Evolutionary conservation across 495 filamentous ascomycete species (phyloP).

Genomic region (Penicillium ucsense): DNA sequence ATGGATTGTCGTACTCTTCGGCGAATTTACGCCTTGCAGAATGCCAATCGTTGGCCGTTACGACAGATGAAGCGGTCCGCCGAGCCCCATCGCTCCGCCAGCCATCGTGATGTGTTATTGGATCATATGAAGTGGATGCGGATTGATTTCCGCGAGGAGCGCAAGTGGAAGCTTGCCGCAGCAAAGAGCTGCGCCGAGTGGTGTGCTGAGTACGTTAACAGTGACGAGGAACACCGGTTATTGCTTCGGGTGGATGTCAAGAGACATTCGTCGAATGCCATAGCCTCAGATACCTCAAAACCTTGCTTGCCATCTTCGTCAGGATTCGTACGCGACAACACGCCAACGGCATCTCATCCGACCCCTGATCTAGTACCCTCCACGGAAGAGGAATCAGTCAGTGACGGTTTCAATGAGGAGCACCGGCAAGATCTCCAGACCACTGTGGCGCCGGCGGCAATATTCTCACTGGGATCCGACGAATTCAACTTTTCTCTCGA

Average conservation of each 20-base stretch:
- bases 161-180: slow-evolving; percentile 82
- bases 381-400: slow-evolving; percentile 45
- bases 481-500: slow-evolving; percentile 73
- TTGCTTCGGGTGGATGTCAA: slow-evolving; percentile 55
- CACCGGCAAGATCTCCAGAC: slow-evolving; percentile 28
- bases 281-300: slow-evolving; percentile 12
- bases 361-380: slow-evolving; percentile 67
- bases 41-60: slow-evolving; percentile 81
- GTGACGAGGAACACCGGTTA: slow-evolving; percentile 48
- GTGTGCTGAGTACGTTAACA: slow-evolving; percentile 71
- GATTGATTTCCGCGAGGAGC: slow-evolving; percentile 87
- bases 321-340: slow-evolving; percentile 25
- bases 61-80: slow-evolving; percentile 69
- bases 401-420: slow-evolving; percentile 41
- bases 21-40: slow-evolving; percentile 79
- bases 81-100: slow-evolving; percentile 64
- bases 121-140: slow-evolving; percentile 96
- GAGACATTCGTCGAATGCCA: slow-evolving; percentile 16
- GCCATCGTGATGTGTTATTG: slow-evolving; percentile 78
- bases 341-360: slow-evolving; percentile 32
- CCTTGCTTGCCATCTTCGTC: slow-evolving; percentile 15
- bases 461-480: slow-evolving; percentile 73
- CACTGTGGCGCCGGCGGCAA: slow-evolving; percentile 52
- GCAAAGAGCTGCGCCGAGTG: slow-evolving; percentile 66
- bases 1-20: slow-evolving; percentile 76